phyloP scores from a whole-genome alignment of 179 eudicot species.

The Drosera spatulata region DNA sequence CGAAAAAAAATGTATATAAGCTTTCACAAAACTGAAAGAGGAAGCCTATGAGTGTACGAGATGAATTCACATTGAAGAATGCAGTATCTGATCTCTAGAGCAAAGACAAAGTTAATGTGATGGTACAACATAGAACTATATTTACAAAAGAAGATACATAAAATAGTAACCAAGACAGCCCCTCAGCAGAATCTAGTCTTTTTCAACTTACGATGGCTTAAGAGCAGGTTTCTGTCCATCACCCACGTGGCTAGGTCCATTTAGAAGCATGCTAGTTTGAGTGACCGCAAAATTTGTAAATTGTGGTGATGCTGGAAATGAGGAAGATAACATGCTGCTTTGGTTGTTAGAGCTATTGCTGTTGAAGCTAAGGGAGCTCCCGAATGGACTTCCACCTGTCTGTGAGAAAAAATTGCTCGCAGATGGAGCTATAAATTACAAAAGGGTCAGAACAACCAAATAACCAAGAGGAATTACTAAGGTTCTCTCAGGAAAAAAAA shows the following conservation, averaged over 20 bases:
- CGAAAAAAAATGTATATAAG: not conserved
- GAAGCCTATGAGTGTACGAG: not conserved
- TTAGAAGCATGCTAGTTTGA: slow-evolving; percentile 22
- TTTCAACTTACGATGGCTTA: slow-evolving; percentile 27
- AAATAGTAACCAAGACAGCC: not conserved
- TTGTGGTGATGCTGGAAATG: slow-evolving; percentile 24
- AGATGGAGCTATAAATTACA: slow-evolving; percentile 17
- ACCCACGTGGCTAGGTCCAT: slow-evolving; percentile 15
- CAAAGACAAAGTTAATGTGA: not conserved
- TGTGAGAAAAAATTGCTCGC: slow-evolving; percentile 38
- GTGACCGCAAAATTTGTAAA: slow-evolving; percentile 16
- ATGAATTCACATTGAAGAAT: not conserved
- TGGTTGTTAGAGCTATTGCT: slow-evolving; percentile 19
- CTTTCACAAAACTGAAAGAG: not conserved
- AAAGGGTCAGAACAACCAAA: not conserved
- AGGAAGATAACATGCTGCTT: slow-evolving; percentile 18
- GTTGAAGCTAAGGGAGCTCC: slow-evolving; percentile 21
- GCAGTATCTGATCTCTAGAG: not conserved
- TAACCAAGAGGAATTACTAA: not conserved
- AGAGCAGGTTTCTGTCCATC: slow-evolving; percentile 16
- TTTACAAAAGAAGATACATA: not conserved
- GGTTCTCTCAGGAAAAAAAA: slow-evolving; percentile 22
- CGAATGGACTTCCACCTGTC: slow-evolving; percentile 24
- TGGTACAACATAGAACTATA: not conserved
- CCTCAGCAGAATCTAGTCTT: not conserved